Evolutionary conservation across 371 early-diverging fungal species (phyloP).

Genomic region (Rhizopus stolonifer): DNA sequence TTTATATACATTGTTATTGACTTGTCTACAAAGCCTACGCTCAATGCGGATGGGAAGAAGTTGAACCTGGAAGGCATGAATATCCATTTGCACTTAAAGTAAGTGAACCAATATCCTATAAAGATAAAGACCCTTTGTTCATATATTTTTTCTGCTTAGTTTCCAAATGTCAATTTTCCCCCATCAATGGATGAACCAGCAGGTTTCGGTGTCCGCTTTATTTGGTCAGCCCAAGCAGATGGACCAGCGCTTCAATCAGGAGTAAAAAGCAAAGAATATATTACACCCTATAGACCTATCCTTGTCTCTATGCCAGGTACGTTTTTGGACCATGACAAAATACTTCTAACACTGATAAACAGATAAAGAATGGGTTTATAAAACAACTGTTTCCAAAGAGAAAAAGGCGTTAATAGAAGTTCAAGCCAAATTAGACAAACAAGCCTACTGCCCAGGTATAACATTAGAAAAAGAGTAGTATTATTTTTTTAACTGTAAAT

Average conservation of each 20-base stretch:
- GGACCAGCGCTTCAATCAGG: conserved; percentile 45
- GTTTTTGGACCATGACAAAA: neutral
- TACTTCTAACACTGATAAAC: neutral
- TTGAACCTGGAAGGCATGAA: conserved; percentile 43
- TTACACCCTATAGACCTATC: conserved; percentile 40
- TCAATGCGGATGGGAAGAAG: conserved; percentile 50
- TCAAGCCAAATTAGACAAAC: conserved; percentile 38
- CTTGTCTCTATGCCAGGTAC: conserved; percentile 33
- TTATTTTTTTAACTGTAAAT: neutral
- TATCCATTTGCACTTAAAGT: conserved; percentile 60
- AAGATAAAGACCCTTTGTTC: no score
- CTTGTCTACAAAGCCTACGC: conserved; percentile 30
- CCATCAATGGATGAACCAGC: conserved; percentile 40
- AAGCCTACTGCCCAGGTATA: conserved; percentile 44
- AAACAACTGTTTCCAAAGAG: conserved; percentile 41
- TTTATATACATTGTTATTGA: no score
- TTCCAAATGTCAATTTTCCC: conserved; percentile 46
- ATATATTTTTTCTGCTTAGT: no score
- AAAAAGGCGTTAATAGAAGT: conserved; percentile 41
- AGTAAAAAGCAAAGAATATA: conserved; percentile 36
- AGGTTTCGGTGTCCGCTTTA: conserved; percentile 36
- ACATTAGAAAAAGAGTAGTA: neutral
- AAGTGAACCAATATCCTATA: no score
- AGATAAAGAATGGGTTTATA: conserved; percentile 40
- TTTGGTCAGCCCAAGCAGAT: conserved; percentile 55